Evolutionary conservation across 225 moss, liverwort and hornwort genomes (phyloP), one percentile per base, ranked within the genome.

Genomic region (Pseudoscleropodium purum): DNA sequence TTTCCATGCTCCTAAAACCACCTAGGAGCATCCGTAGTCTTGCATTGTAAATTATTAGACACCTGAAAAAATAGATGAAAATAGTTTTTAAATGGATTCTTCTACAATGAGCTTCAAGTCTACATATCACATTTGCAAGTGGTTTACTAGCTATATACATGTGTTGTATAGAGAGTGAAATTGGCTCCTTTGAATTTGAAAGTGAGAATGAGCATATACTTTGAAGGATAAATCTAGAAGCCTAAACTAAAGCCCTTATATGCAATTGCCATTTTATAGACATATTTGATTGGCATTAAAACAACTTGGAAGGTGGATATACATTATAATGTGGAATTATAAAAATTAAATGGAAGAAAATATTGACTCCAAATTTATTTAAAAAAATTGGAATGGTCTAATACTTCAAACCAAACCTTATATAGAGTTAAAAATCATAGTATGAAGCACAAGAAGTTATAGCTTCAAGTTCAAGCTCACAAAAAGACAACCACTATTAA

Each of bases 221-320:
- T 69, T 69, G 13, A 69, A 69, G 13, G n/a, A 6, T 0, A 0
- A 69, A n/a, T 69, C 4, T n/a, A 69, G 1, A n/a, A 0, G 13
- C 4, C 0, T 24, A 1, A 7, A 69, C 0, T 69, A n/a, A 2
- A 37, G 1, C 12, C 2, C 7, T 19, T 19, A 19, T 54, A n/a
- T 1, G 17, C 14, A 70, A 39, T 7, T 70, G 23, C 4, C 14
- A 69, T 39, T 39, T 15, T 70, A 14, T 4, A 39, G 39, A 39
- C 0, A 25, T 13, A 24, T 70, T 24, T 39, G 1, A 70, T 39
- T 0, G 5, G 1, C 41, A 41, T 39, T 25, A 25, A 72, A 41
- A 41, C 9, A 72, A 41, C 5, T 41, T 26, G 26, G 26, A 15
- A 2, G 26, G 2, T 72, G 9, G 0, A 4, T 70, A 8, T 24